phyloP scores from a whole-genome alignment of 2,329 filamentous ascomycete genomes.

The Dactylellina leptospora region DNA sequence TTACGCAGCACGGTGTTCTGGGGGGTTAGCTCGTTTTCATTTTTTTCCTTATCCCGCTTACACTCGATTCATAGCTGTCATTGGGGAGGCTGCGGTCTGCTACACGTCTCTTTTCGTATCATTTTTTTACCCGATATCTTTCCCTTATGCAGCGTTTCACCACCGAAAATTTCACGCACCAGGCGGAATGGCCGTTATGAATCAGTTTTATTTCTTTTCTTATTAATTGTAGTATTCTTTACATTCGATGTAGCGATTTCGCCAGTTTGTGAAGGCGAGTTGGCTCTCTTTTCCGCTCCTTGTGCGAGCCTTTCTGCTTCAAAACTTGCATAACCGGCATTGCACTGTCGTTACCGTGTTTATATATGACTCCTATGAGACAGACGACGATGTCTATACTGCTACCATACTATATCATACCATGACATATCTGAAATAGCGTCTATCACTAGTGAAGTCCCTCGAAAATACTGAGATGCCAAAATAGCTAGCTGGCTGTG shows the following conservation, averaged over 20 bases:
- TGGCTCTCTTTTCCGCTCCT: not conserved
- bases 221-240: not conserved
- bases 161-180: constrained; percentile 5
- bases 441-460: not conserved
- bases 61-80: constrained; percentile 25
- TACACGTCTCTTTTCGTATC: constrained; percentile 2
- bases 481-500: not conserved
- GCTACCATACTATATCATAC: not conserved
- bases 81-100: constrained; percentile 8
- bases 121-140: not conserved
- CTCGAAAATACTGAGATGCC: not conserved
- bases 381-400: constrained; percentile 5
- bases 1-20: constrained; percentile 49
- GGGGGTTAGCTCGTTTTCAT: constrained; percentile 12
- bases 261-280: constrained; percentile 2
- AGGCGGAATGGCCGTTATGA: constrained; percentile 44
- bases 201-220: constrained; percentile 15
- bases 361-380: not conserved
- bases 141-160: constrained; percentile 10
- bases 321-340: constrained; percentile 28
- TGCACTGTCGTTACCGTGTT: not conserved
- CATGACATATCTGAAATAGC: not conserved
- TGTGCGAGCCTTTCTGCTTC: not conserved
- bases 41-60: not conserved
- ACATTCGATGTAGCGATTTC: constrained; percentile 1